These are phyloP conservation scores for Emericellopsis atlantica DNA, from an alignment of 2,329 filamentous ascomycete genomes.

Conservation along the genomic window DNA sequence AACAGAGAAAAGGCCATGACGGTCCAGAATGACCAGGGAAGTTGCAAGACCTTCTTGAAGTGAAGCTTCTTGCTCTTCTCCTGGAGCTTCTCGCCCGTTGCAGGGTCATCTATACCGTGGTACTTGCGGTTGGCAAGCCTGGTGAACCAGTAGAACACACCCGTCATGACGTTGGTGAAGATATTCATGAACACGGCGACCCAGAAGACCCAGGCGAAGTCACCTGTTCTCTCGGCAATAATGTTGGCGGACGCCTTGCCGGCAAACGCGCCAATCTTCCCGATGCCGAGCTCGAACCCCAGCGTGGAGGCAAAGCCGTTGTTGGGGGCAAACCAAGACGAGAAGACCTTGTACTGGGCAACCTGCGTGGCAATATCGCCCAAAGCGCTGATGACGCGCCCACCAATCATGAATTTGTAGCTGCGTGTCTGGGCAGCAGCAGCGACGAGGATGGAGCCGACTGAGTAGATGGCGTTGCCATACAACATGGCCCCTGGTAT, in stretches of 20 bases:
- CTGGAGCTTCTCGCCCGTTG: conserved; percentile 41
- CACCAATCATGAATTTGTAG: conserved; percentile 47
- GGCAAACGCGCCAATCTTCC: conserved; percentile 44
- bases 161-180: conserved; percentile 42
- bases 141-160: conserved; percentile 40
- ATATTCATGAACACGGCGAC: conserved; percentile 46
- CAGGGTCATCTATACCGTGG: conserved; percentile 30
- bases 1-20: conserved; percentile 34
- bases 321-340: conserved; percentile 46
- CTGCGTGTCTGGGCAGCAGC: conserved; percentile 37
- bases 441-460: conserved; percentile 43
- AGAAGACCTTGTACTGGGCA: conserved; percentile 50
- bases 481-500: conserved; percentile 33
- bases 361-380: conserved; percentile 49
- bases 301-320: conserved; percentile 47
- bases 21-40: conserved; percentile 46
- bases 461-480: conserved; percentile 40
- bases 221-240: conserved; percentile 39
- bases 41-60: conserved; percentile 32
- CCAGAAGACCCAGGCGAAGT: conserved; percentile 49
- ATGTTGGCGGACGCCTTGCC: conserved; percentile 45
- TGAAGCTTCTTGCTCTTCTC: conserved; percentile 44
- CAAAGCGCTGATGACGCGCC: conserved; percentile 37
- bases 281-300: conserved; percentile 42
- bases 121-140: conserved; percentile 31